A percentile compares a stretch with the other conserved stretches of the same genome.
Conservation (phyloP, 2,329 filamentous ascomycete genomes). For the Dactylellina haptotyla region DNA sequence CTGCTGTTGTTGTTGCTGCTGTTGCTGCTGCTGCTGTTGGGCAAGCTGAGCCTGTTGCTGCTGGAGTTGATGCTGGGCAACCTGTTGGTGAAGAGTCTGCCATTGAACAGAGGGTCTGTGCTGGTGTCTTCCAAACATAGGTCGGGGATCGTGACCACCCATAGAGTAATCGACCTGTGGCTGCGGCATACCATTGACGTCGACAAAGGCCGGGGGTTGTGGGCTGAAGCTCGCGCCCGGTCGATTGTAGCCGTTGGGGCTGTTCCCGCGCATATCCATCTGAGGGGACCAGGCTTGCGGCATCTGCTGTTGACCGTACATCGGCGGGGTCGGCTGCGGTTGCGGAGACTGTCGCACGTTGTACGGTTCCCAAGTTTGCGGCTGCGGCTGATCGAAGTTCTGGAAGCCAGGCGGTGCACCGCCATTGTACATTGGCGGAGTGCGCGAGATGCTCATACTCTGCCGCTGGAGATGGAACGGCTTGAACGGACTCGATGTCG, state of each 20-base stretch:
- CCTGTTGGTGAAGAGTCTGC: conserved; percentile 50
- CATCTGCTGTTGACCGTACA: conserved; percentile 45
- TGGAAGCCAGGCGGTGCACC: conserved; percentile 41
- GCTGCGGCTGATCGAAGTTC: conserved; percentile 44
- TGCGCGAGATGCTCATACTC: conserved; percentile 57
- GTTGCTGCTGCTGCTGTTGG: conserved; percentile 54
- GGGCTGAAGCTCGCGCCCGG: conserved; percentile 53
- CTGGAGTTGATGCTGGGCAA: conserved; percentile 43
- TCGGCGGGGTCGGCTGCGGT: conserved; percentile 56
- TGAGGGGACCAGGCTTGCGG: conserved; percentile 45
- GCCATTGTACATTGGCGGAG: conserved; percentile 54
- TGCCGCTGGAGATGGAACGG: conserved; percentile 58
- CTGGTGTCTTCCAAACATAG: conserved; percentile 51
- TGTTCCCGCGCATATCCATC: conserved; percentile 36
- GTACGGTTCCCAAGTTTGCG: conserved; percentile 56
- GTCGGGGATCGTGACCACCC: conserved; percentile 46
- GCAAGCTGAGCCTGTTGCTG: conserved; percentile 49
- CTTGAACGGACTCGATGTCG: conserved; percentile 54
- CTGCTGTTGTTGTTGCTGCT: conserved; percentile 53
- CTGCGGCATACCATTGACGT: conserved; percentile 51
- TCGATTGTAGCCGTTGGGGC: conserved; percentile 20
- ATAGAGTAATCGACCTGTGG: conserved; percentile 43
- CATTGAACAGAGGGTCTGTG: conserved; percentile 51
- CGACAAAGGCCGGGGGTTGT: conserved; percentile 34
- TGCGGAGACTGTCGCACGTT: conserved; percentile 54